Evolutionary conservation across 2,329 filamentous ascomycete genomes (phyloP).

Genomic region (Cryphonectria parasitica): DNA sequence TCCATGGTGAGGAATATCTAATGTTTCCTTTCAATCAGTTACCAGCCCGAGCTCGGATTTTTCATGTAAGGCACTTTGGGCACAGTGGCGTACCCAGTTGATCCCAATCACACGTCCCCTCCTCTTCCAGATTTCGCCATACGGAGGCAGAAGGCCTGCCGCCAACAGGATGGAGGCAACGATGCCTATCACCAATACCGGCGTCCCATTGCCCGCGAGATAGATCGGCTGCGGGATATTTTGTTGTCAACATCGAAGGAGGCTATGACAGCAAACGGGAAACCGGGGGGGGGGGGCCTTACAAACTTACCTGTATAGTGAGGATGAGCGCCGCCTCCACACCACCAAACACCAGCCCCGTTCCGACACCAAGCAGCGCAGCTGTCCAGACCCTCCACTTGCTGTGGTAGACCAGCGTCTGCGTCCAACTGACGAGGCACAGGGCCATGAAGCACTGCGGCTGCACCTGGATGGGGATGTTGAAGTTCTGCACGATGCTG

Average conservation of each 20-base stretch:
- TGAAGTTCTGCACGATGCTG: constrained; percentile 46
- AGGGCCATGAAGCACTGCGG: constrained; percentile 46
- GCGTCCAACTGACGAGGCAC: constrained; percentile 45
- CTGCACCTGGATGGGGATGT: constrained; percentile 49
- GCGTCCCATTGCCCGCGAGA: constrained; percentile 54
- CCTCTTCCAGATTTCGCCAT: constrained; percentile 65
- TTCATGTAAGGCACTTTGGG: neutral
- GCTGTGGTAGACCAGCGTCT: constrained; percentile 45
- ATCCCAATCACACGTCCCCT: constrained; percentile 65
- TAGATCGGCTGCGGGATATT: constrained; percentile 52
- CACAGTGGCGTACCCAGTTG: constrained; percentile 45
- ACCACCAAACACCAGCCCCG: constrained; percentile 52
- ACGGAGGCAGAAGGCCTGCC: constrained; percentile 61
- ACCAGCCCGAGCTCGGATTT: neutral
- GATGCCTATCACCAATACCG: constrained; percentile 60
- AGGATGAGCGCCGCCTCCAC: constrained; percentile 61
- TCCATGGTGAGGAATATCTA: constrained; percentile 62
- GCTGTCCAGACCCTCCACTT: constrained; percentile 54
- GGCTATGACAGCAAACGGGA: neutral
- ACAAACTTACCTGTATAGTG: constrained; percentile 52
- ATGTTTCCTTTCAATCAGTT: constrained; percentile 14
- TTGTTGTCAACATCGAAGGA: neutral
- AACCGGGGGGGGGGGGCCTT: no score
- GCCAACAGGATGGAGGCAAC: constrained; percentile 61
- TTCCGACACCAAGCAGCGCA: constrained; percentile 43